Evolutionary conservation across 108 stramenopile species (phyloP).

Genomic region (Aurantiochytrium sp.): DNA sequence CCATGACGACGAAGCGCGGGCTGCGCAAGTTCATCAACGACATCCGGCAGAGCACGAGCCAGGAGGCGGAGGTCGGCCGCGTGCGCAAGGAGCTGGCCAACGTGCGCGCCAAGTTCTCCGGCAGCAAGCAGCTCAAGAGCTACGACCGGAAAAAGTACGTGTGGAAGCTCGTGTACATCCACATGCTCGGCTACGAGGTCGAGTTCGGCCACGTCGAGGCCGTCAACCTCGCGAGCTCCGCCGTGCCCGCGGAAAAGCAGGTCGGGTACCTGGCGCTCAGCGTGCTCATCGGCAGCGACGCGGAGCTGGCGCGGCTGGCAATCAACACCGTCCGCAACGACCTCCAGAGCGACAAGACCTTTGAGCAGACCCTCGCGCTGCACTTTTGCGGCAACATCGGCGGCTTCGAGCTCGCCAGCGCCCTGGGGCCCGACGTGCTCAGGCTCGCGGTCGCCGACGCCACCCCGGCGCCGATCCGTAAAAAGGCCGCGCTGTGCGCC

Average conservation of each 20-base stretch:
- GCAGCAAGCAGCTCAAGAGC: constrained; percentile 67
- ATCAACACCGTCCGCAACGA: constrained; percentile 57
- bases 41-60: constrained; percentile 28
- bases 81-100: constrained; percentile 97
- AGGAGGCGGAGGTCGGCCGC: constrained; percentile 80
- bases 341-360: constrained; percentile 33
- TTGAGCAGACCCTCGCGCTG: constrained; percentile 58
- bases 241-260: constrained; percentile 85
- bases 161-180: constrained; percentile 98
- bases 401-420: constrained; percentile 76
- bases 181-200: constrained; percentile 95
- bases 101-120: constrained; percentile 91
- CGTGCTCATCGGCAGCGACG: constrained; percentile 76
- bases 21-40: constrained; percentile 40
- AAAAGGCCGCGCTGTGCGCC: constrained; percentile 89
- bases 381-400: constrained; percentile 77
- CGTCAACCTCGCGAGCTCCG: constrained; percentile 72
- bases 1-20: neutral
- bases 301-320: constrained; percentile 62
- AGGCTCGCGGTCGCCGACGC: constrained; percentile 71
- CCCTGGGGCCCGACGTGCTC: constrained; percentile 78
- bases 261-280: constrained; percentile 92
- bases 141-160: constrained; percentile 97
- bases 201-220: constrained; percentile 97
- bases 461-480: constrained; percentile 78